Base-by-base conservation (phyloP, 2,329 filamentous ascomycete genomes). In the Cladorrhinum sp. region DNA sequence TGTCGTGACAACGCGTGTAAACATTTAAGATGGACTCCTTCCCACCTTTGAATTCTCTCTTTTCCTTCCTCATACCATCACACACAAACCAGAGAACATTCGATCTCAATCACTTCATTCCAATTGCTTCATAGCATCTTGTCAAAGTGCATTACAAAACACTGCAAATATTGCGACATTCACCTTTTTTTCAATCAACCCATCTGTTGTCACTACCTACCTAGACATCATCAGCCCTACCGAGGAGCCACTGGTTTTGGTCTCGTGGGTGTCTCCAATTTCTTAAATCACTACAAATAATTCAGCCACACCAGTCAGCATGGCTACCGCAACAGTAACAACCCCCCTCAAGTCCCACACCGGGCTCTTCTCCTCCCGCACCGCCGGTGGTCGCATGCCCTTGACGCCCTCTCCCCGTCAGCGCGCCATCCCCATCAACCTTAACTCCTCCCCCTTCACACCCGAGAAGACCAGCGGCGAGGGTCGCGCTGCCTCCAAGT, bases 321-420 rank as follows among this genome's bases (percentile, higher is more conserved):
- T 98, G 93, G 92, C 93, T 75, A 90, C 79, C 62, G 76, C 88
- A 76, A 80, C 85, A 73, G 86, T 97, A 77, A 90, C 92, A 71
- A 98, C 95, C 63, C 95, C 95, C 62, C 83, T 95, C 74, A 98
- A 97, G 84, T 95, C 91, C 83, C 93, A 96, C 77, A 87, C 90
- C 78, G 92, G 92, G 62, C 85, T 97, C 71, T 97, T 98, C 81
- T 92, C 89, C 68, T 86, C 91, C 68, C 92, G 92, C 75, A 95
- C 93, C 74, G 95, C 93, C 76, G 93, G 93, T 78, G 92, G 93
- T 74, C 91, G 95, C 64, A 93, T 96, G 83, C 93, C 95, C 69
- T 80, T 99, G 73, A 97, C 93, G 3, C 93, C 95, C 29, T 98
- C 93, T 60, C 95, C 95, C 61, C 86, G 88, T 67, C 78, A 81